Evolutionary conservation across 352 stramenopile genomes (phyloP).

Genomic region (Lagenidium sp.): DNA sequence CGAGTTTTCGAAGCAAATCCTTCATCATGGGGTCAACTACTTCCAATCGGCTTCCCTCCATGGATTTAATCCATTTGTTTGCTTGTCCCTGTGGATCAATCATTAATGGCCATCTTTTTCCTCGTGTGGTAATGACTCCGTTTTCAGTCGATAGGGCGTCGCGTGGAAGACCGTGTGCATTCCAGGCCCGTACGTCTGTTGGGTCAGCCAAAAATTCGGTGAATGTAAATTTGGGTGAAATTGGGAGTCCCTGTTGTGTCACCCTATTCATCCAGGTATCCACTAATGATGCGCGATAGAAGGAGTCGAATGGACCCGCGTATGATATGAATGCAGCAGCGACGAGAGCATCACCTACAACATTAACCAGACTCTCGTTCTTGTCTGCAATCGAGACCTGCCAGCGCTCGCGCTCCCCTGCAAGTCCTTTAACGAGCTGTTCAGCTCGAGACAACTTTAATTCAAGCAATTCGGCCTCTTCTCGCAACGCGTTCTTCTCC

Average conservation of each 20-base stretch:
- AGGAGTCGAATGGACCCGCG: conserved; percentile 91
- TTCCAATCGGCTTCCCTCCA: conserved; percentile 84
- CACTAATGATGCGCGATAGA: conserved; percentile 79
- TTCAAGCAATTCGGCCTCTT: conserved; percentile 90
- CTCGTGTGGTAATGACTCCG: conserved; percentile 92
- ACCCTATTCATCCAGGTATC: conserved; percentile 89
- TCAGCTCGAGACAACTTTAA: conserved; percentile 91
- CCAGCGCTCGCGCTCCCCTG: conserved; percentile 92
- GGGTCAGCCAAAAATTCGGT: conserved; percentile 89
- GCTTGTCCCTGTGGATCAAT: conserved; percentile 95
- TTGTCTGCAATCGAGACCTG: conserved; percentile 87
- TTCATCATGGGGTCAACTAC: conserved; percentile 95
- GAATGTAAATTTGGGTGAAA: conserved; percentile 88
- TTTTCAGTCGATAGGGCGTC: conserved; percentile 94
- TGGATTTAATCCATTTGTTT: conserved; percentile 96
- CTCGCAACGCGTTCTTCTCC: conserved; percentile 90
- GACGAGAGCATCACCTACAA: conserved; percentile 90
- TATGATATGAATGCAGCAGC: conserved; percentile 94
- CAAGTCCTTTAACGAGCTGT: conserved; percentile 91
- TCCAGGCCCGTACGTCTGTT: conserved; percentile 92
- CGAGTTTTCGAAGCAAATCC: conserved; percentile 90
- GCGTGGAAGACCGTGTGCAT: conserved; percentile 89
- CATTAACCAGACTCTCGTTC: conserved; percentile 80
- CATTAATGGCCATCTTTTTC: conserved; percentile 95
- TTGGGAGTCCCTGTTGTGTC: conserved; percentile 72